These are phyloP conservation scores for Pseudocercospora pini-densiflorae DNA, from an alignment of 2,329 filamentous ascomycete genomes.

Conservation along the genomic window DNA sequence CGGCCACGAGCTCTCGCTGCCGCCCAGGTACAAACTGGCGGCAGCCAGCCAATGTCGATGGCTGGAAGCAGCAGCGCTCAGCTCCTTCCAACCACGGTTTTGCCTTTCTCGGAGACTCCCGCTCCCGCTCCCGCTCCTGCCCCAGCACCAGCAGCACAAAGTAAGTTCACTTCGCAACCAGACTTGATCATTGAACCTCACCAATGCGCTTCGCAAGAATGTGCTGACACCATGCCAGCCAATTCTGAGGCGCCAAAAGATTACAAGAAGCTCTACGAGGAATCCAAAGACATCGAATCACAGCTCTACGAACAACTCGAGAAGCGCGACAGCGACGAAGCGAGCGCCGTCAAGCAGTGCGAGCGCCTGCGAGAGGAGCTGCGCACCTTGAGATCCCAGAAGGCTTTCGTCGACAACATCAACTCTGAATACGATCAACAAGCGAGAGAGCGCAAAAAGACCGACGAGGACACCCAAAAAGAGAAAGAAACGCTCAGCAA, in stretches of 20 bases:
- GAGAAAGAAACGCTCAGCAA: neutral
- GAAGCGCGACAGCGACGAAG: neutral
- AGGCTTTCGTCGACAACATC: neutral
- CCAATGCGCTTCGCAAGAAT: constrained; percentile 1
- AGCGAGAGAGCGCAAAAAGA: neutral
- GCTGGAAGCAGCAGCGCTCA: neutral
- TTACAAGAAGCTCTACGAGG: neutral
- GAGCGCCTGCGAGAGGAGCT: neutral
- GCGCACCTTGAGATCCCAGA: neutral
- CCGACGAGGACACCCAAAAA: neutral
- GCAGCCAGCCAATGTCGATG: neutral
- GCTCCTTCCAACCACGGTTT: neutral
- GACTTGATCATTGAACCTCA: neutral
- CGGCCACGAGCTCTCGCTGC: neutral
- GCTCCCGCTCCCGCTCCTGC: neutral
- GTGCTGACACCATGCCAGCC: neutral
- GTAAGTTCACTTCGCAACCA: neutral
- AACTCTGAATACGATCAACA: neutral
- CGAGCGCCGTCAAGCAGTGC: neutral
- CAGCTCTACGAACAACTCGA: neutral
- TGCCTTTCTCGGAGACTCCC: neutral
- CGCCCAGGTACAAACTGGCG: neutral
- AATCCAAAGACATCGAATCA: neutral
- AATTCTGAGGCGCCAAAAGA: neutral
- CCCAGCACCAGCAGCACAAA: neutral